A percentile compares a stretch with the other conserved stretches of the same genome.
phyloP scores from a whole-genome alignment of 495 filamentous ascomycete species.

The Polyplosphaeria fusca region DNA sequence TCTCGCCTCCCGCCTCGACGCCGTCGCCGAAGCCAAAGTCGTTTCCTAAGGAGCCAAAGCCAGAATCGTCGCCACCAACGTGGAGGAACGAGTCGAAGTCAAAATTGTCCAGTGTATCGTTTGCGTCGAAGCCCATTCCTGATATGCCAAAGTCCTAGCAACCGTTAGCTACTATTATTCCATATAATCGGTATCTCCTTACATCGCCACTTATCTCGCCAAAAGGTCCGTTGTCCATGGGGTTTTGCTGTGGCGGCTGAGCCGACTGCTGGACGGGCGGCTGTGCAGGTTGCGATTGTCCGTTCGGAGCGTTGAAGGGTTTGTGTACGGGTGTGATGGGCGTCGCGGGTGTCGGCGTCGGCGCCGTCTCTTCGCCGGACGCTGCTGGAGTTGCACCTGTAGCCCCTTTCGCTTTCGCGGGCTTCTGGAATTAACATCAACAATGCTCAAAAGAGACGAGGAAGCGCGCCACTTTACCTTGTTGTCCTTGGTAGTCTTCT shows the following conservation, averaged over 20 bases:
- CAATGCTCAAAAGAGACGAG: constrained; percentile 33
- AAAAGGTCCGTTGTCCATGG: constrained; percentile 44
- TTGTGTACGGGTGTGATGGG: constrained; percentile 81
- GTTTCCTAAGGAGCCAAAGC: constrained; percentile 35
- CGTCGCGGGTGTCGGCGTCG: constrained; percentile 76
- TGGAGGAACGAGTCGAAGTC: constrained; percentile 95
- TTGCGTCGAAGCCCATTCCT: constrained; percentile 12
- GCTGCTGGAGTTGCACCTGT: constrained; percentile 73
- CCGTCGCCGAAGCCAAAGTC: constrained; percentile 50
- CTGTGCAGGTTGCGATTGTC: constrained; percentile 45
- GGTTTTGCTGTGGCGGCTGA: constrained; percentile 16
- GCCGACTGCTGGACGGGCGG: constrained; percentile 30
- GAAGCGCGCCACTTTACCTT: constrained; percentile 63
- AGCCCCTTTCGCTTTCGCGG: constrained; percentile 67
- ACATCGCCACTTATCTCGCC: constrained; percentile 37
- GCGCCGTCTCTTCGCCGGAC: constrained; percentile 64
- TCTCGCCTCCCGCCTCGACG: constrained; percentile 29
- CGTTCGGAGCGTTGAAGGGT: constrained; percentile 54
- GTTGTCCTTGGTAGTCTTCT: constrained; percentile 65
- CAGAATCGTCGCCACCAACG: constrained; percentile 48
- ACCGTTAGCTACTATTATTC: neutral
- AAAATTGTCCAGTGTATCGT: constrained; percentile 81
- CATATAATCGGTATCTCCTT: constrained; percentile 7
- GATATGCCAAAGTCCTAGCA: neutral
- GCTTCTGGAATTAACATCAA: constrained; percentile 48